Evolutionary conservation across 2,329 filamentous ascomycete genomes (phyloP), one percentile per base, ranked within the genome.

Genomic region (Trichoderma gracile): DNA sequence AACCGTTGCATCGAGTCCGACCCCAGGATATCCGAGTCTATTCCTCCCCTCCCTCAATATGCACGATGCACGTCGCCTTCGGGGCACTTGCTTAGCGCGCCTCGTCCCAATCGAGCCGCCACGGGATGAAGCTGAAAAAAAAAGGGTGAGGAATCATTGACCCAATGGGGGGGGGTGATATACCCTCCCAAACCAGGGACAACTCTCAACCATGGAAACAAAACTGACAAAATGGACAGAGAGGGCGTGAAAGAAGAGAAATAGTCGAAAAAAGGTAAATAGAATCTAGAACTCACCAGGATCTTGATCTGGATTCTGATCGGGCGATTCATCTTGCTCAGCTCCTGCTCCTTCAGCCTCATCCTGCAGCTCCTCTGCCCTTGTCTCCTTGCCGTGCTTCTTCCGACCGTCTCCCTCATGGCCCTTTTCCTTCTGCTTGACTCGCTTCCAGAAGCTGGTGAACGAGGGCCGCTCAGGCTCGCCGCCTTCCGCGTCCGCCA

Each of bases 361-460:
- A 12, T 49, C 45, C 21, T 42, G 60, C 46, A 19, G 52, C 42
- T 49, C 27, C 38, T 62, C 58, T 19, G 49, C 52, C 59, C 40
- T 47, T 21, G 56, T 56, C 27, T 52, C 60, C 45, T 60, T 52
- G 10, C 33, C 10, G 21, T 56, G 56, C 50, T 56, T 56, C 45
- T 56, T 56, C 42, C 56, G 43, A 9, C 23, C 19, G 19, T 42
- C 42, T 30, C 46, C 60, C 25, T 15, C 40, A 5, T 38, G 25
- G 38, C 23, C 4, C 43, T 45, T 64, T 12, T 58, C 61, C 43
- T 72, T 73, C 55, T 80, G 74, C 69, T 80, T 81, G 19, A 75
- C 77, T 50, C 75, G 77, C 68, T 78, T 81, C 79, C 80, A 80
- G 65, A 79, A 83, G 10, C 74, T 70, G n/a, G 75, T 73, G 69